phyloP scores from a whole-genome alignment of 129 eudicot species.

The Escallonia rubra region DNA sequence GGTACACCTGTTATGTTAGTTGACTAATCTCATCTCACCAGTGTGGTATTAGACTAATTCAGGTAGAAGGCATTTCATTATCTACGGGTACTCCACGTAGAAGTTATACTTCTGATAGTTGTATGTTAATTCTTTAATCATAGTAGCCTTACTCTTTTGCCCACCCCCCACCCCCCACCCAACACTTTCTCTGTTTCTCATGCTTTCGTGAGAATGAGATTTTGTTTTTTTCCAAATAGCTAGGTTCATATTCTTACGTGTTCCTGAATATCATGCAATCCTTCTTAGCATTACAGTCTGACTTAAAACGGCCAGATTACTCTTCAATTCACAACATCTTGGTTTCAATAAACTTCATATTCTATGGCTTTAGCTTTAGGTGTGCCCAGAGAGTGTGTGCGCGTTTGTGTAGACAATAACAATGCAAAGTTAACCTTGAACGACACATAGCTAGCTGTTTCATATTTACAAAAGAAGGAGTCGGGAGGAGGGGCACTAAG shows the following conservation, averaged over 20 bases:
- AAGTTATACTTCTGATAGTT: background rate
- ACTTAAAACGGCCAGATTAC: background rate
- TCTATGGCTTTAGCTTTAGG: no score
- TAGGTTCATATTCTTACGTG: background rate
- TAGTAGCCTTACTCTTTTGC: background rate
- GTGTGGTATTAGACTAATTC: background rate
- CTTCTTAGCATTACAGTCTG: background rate
- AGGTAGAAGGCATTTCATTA: background rate
- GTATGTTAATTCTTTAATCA: background rate
- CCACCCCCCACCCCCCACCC: no score
- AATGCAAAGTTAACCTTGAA: no score
- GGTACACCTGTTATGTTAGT: background rate
- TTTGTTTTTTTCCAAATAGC: background rate
- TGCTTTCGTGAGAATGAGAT: background rate
- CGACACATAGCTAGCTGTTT: no score
- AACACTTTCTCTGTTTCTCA: background rate
- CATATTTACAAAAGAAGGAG: no score
- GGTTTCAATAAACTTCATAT: no score
- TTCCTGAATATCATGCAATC: no score
- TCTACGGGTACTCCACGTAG: background rate
- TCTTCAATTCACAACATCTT: no score
- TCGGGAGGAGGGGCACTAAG: no score
- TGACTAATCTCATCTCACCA: background rate
- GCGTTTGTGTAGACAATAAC: no score
- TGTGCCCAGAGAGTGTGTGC: no score